Conservation (phyloP, 108 stramenopile species). For the Poteriospumella lacustris region DNA sequence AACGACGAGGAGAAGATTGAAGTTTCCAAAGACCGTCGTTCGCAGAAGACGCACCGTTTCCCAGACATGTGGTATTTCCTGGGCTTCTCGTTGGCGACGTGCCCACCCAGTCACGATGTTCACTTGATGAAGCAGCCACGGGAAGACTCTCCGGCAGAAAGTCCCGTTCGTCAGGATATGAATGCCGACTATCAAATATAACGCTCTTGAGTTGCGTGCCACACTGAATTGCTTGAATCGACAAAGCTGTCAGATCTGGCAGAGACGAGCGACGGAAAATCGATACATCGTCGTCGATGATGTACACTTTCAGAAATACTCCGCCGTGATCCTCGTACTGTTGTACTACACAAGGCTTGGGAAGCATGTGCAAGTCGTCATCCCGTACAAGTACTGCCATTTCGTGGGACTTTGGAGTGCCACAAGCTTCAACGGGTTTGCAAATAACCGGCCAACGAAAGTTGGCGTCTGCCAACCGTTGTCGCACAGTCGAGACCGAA, state of each 20-base stretch:
- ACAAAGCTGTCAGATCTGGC: constrained; percentile 34
- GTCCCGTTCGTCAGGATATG: constrained; percentile 41
- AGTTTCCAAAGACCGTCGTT: too few relatives aligned
- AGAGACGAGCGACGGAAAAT: constrained; percentile 38
- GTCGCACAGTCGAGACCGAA: background rate
- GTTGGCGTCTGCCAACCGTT: background rate
- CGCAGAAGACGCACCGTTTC: too few relatives aligned
- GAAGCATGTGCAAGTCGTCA: constrained; percentile 29
- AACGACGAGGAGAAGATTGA: too few relatives aligned
- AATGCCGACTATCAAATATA: constrained; percentile 42
- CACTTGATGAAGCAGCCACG: too few relatives aligned
- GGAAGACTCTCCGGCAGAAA: background rate
- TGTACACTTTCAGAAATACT: constrained; percentile 41
- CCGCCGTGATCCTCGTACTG: constrained; percentile 43
- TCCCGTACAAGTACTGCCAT: background rate
- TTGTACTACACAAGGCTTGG: constrained; percentile 38
- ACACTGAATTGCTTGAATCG: too few relatives aligned
- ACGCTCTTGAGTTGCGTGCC: constrained; percentile 31
- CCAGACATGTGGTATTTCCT: too few relatives aligned
- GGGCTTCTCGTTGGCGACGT: too few relatives aligned
- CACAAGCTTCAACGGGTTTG: constrained; percentile 49
- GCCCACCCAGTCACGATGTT: too few relatives aligned
- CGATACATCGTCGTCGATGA: constrained; percentile 38
- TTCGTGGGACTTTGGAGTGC: constrained; percentile 1
- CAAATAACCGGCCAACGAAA: constrained; percentile 45